Conservation (phyloP, 1,284 basidiomycete species). For the Trametes sp. region DNA sequence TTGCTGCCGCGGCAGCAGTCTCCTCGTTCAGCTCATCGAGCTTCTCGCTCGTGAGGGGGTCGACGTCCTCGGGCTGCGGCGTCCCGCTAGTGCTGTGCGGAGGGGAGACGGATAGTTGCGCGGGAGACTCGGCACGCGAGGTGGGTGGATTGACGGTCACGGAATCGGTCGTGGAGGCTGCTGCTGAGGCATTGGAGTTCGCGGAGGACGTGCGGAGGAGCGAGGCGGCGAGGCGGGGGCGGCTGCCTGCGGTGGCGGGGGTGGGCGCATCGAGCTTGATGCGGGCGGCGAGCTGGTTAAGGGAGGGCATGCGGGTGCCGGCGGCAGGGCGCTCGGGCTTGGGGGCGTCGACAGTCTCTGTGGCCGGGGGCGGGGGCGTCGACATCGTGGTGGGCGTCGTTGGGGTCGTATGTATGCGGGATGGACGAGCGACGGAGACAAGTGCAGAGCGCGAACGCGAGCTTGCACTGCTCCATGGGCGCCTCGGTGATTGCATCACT, state of each 20-base stretch:
- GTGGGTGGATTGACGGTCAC: constrained; percentile 65
- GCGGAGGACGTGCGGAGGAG: constrained; percentile 71
- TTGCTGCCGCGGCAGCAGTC: constrained; percentile 20
- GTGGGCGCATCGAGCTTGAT: constrained; percentile 59
- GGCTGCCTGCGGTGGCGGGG: constrained; percentile 48
- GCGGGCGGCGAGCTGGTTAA: constrained; percentile 81
- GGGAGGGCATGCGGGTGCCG: constrained; percentile 65
- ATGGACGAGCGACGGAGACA: neutral
- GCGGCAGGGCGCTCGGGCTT: constrained; percentile 49
- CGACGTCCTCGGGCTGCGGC: constrained; percentile 44
- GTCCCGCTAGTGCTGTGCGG: constrained; percentile 50
- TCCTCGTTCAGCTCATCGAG: constrained; percentile 38
- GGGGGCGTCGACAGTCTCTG: constrained; percentile 41
- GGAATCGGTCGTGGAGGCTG: constrained; percentile 63
- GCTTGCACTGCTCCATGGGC: constrained; percentile 13
- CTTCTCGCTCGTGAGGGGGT: constrained; percentile 58
- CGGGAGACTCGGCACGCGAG: constrained; percentile 67
- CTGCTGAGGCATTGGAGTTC: constrained; percentile 40
- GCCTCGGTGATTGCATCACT: constrained; percentile 27
- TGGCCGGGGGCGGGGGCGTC: constrained; percentile 35
- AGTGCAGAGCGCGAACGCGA: neutral
- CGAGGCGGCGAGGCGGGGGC: constrained; percentile 78
- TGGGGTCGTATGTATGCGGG: neutral
- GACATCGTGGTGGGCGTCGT: constrained; percentile 35
- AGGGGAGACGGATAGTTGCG: constrained; percentile 52